Base-by-base conservation (phyloP, 306 rosid species). In the Dalbergia cochinchinensis region DNA sequence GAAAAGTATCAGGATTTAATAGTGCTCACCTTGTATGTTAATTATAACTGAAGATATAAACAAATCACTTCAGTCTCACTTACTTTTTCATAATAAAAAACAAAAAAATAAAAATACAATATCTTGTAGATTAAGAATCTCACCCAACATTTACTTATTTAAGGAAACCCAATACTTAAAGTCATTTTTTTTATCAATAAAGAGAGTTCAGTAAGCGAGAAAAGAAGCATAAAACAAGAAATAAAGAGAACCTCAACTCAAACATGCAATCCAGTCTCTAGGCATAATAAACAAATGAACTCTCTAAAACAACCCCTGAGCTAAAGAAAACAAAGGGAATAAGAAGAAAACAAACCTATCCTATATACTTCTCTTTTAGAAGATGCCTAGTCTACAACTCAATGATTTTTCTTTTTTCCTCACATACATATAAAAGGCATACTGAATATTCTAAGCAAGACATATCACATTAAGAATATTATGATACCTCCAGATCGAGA, bases 1-100 rank as follows among this genome's bases (percentile, higher is more conserved):
- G 93, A 82, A 89, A 89, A 83, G 57, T 26, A 55, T 76, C 77
- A 79, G 34, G 5, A 78, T 67, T 50, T 60, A 79, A 78, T 59
- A 90, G 68, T 47, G 22, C 68, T 72, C 76, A 33, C 47, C 19
- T 37, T 57, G 48, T 65, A 82, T 60, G 64, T 44, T 39, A 68
- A 74, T 73, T 47, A 69, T 64, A 58, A 58, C 14, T 31, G 37
- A 82, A 53, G 14, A 64, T 15, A 65, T 19, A 59, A 69, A 53
- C 59, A 51, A 60, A 66, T 42, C 18, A 77, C 42, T 67, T 22
- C n/a, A 59, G 19, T 50, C 59, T 73, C 41, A 39, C 37, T 58
- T 65, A 73, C 7, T 5, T 73, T 67, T 73, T 55, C 39, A 65
- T 16, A 51, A 20, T 31, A 80, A 20, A 20, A 0, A 20, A 20